Base-by-base conservation (phyloP, 2,329 filamentous ascomycete species). In the Botrytis paeoniae region DNA sequence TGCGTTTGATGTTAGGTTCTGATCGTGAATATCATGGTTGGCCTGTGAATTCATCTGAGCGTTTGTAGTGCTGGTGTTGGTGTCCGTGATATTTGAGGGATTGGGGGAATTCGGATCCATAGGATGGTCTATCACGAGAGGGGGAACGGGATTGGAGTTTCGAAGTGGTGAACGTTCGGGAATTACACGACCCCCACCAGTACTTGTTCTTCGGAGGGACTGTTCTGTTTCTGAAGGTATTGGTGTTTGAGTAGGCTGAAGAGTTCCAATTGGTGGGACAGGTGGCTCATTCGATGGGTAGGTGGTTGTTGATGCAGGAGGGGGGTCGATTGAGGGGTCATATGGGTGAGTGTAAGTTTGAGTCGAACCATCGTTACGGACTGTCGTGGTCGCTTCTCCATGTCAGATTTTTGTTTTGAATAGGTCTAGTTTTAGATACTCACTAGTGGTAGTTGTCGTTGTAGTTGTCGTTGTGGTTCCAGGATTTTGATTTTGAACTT, bases 271-370 rank as follows among this genome's bases (percentile, higher is more conserved):
- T 29, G 59, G 45, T 20, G 29, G 39, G 14, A 25, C 59, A 29
- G 65, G 64, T 45, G 66, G 59, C n/a, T 73, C 59, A 41, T 57
- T 70, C 3, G 48, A 54, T 45, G 54, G n/a, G 20, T 73, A 70
- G 14, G 71, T 73, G 3, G 59, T 70, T 45, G 69, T 51, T 8
- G 66, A 73, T 22, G 59, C 57, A 22, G 66, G 71, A 41, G 71
- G 60, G 14, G 71, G 71, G 43, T 73, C 71, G 9, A 43, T 64
- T 39, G 61, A 61, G 4, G 71, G 71, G 51, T 73, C 48, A 48
- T 73, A 73, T 45, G 71, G 59, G 54, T 73, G 66, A 10, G 59
- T 70, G 20, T 70, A 45, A 22, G 66, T 70, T 32, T 73, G 59
- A 14, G 68, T 59, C 35, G 59, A 59, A 39, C 71, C 71, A 60